A percentile compares a stretch with the other conserved stretches of the same genome.
Evolutionary conservation across 1,284 basidiomycete genomes (phyloP).

Genomic region (Sanghuangporus baumii): DNA sequence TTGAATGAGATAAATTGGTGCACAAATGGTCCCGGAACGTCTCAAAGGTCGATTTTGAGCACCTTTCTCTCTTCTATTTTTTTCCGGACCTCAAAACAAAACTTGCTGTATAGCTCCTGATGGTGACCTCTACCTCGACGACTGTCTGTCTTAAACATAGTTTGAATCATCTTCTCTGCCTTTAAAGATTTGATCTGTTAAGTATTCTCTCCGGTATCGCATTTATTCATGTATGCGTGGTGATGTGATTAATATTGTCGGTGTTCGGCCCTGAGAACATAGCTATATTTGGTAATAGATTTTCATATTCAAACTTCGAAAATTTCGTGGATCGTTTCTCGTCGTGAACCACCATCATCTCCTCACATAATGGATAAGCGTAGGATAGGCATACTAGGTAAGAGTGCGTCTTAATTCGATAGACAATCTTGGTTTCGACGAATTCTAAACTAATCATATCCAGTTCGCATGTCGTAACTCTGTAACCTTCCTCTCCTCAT

Average conservation of each 20-base stretch:
- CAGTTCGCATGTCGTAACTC: background rate
- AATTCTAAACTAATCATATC: background rate
- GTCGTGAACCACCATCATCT: background rate
- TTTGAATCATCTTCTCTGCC: background rate
- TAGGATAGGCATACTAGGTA: slow-evolving; percentile 60
- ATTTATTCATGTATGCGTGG: background rate
- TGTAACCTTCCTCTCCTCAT: slow-evolving; percentile 10
- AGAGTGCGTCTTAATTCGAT: slow-evolving; percentile 38
- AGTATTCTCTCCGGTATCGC: background rate
- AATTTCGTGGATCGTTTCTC: background rate
- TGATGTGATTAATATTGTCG: too few species aligned
- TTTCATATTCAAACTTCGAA: background rate
- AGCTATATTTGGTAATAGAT: too few species aligned
- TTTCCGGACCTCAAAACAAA: too few species aligned
- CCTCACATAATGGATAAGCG: slow-evolving; percentile 44
- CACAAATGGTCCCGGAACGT: too few species aligned
- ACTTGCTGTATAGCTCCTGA: too few species aligned
- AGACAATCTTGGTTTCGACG: background rate
- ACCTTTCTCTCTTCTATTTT: too few species aligned
- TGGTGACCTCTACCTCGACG: slow-evolving; percentile 12
- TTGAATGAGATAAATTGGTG: too few species aligned
- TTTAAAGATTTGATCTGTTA: background rate
- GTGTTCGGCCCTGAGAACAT: too few species aligned
- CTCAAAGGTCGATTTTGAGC: too few species aligned
- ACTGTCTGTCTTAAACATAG: slow-evolving; percentile 15